A percentile compares a stretch with the other conserved stretches of the same genome.
Conservation (phyloP, 2,329 filamentous ascomycete genomes). For the Tolypocladium endophyticum region DNA sequence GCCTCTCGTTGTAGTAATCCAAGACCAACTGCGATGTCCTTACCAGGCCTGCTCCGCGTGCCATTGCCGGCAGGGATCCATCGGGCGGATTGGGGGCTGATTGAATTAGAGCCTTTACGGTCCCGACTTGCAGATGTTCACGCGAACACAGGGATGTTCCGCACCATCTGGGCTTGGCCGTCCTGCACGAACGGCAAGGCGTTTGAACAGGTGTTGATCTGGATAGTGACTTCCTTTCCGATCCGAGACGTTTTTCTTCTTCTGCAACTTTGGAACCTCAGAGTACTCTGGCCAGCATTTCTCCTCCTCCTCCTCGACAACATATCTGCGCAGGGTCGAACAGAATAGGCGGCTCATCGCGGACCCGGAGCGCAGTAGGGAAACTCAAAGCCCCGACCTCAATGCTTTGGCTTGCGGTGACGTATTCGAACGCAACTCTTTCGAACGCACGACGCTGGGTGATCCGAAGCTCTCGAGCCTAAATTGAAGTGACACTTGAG, state of each 20-base stretch:
- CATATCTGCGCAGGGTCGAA: not conserved
- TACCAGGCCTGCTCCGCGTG: not conserved
- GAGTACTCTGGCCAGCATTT: too few species aligned
- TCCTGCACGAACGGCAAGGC: not conserved
- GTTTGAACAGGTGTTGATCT: not conserved
- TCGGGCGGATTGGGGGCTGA: not conserved
- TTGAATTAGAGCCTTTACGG: not conserved
- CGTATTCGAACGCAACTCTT: too few species aligned
- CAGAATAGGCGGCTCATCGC: not conserved
- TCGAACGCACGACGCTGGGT: too few species aligned
- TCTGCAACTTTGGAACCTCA: not conserved
- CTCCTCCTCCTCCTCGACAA: not conserved
- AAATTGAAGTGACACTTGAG: too few species aligned
- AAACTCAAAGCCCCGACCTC: not conserved
- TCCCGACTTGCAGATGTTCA: not conserved
- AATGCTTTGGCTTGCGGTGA: not conserved
- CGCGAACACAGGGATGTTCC: not conserved
- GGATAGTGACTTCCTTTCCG: not conserved
- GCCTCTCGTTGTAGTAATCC: not conserved
- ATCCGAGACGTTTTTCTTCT: not conserved
- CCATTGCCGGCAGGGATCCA: not conserved
- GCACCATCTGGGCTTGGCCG: not conserved
- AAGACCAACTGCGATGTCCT: not conserved
- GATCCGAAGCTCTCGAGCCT: not conserved
- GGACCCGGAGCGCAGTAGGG: not conserved